Conservation (phyloP, 1,139 yeast species). For the Eremothecium gossypii region DNA sequence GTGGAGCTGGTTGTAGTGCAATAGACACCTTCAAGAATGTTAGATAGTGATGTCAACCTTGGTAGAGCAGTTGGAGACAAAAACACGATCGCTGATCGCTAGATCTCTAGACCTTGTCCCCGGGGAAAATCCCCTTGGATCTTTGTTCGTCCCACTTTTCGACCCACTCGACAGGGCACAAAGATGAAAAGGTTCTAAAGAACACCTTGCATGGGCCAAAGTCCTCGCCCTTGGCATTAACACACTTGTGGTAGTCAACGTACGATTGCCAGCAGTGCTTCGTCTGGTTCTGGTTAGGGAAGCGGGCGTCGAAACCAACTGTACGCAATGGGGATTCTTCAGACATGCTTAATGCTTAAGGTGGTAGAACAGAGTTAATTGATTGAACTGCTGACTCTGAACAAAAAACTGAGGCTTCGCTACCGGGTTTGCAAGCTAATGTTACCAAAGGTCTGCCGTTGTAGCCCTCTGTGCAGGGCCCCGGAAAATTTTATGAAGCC, state of each 20-base stretch:
- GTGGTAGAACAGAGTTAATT: neutral
- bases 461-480: too few relatives aligned
- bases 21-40: too few relatives aligned
- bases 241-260: constrained; percentile 96
- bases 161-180: constrained; percentile 90
- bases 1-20: too few relatives aligned
- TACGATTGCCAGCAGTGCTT: constrained; percentile 97
- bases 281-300: constrained; percentile 95
- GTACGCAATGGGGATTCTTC: constrained; percentile 44
- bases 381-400: too few relatives aligned
- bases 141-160: constrained; percentile 97
- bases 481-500: too few relatives aligned
- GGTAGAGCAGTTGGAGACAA: too few relatives aligned
- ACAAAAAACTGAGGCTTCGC: too few relatives aligned
- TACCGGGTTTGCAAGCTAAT: too few relatives aligned
- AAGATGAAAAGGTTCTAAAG: constrained; percentile 79
- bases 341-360: constrained; percentile 7
- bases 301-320: constrained; percentile 85
- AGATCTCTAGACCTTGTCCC: constrained; percentile 32
- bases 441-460: too few relatives aligned
- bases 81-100: too few relatives aligned
- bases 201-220: constrained; percentile 96
- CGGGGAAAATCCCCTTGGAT: constrained; percentile 61
- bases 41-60: too few relatives aligned
- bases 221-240: constrained; percentile 94